phyloP scores from a whole-genome alignment of 202 grass and related monocot species.

The Setaria italica region DNA sequence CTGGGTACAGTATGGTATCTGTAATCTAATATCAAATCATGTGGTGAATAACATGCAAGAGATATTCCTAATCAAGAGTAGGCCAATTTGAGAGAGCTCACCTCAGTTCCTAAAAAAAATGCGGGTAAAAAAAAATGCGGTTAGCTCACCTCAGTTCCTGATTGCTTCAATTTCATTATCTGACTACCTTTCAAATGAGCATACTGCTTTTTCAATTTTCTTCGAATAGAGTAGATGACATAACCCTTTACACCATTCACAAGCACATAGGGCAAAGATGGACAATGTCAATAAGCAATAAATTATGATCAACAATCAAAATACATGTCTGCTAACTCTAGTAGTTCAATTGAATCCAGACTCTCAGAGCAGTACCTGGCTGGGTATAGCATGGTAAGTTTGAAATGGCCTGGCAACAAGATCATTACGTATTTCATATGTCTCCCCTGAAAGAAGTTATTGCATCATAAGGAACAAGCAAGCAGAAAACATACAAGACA shows the following conservation, averaged over 20 bases:
- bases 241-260: conserved; percentile 63
- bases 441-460: conserved; percentile 75
- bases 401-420: conserved; percentile 94
- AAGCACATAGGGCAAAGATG: neutral
- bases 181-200: conserved; percentile 84
- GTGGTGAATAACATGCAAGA: conserved; percentile 42
- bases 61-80: conserved; percentile 26
- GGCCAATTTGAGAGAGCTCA: conserved; percentile 42
- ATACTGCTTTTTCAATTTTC: conserved; percentile 91
- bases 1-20: conserved; percentile 79
- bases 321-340: conserved; percentile 11
- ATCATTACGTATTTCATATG: conserved; percentile 96
- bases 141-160: conserved; percentile 69
- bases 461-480: conserved; percentile 44
- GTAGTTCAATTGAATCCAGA: neutral
- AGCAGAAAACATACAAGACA: conserved; percentile 21
- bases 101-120: conserved; percentile 56
- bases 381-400: conserved; percentile 89
- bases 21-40: conserved; percentile 70
- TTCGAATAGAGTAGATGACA: conserved; percentile 90
- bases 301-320: neutral
- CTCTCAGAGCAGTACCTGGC: conserved; percentile 64
- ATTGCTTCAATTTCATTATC: conserved; percentile 89
- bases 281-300: conserved; percentile 13
- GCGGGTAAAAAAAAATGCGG: too few species aligned